Base-by-base conservation (phyloP, 2,329 filamentous ascomycete species). In the Emericellopsis atlantica region DNA sequence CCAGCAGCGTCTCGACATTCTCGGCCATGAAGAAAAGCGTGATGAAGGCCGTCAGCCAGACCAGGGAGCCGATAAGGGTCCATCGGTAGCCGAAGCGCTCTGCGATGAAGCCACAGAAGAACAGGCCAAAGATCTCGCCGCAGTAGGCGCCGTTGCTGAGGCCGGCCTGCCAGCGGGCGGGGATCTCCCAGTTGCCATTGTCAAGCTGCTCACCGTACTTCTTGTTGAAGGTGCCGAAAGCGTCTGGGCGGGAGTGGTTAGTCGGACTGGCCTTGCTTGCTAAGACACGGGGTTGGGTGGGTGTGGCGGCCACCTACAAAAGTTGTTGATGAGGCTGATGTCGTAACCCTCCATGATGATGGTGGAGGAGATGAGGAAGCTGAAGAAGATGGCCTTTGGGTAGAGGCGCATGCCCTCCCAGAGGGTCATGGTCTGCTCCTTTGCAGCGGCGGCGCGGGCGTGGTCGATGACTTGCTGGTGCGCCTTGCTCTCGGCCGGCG, bases 261-360 rank as follows among this genome's bases (percentile, higher is more conserved):
- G 47, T 40, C n/a, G n/a, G n/a, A n/a, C n/a, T n/a, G n/a, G n/a
- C n/a, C n/a, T n/a, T 36, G 34, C 9, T 40, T 4, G 23, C 32
- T 21, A 34, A 37, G 37, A 36, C 26, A 43, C n/a, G n/a, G n/a
- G n/a, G n/a, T n/a, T n/a, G n/a, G 18, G 36, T 12, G 32, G 23
- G 22, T 10, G 18, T 10, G 29, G 21, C n/a, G 15, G 8, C 8
- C 16, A 50, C 47, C 52, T 61, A 63, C 76, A 89, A 54, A 92
- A 87, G 60, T 89, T 89, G 65, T 81, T 86, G 51, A 92, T 76
- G 40, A 93, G 66, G 52, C 76, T 80, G 44, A 92, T 70, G 55
- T 94, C 86, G 64, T 89, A 93, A 29, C 85, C 87, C 60, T 94
- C 87, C 88, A 95, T 95, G 52, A 76, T 78, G 53, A 94, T 92